phyloP scores from a whole-genome alignment of 306 rosid species.

The Cajanus cajan region DNA sequence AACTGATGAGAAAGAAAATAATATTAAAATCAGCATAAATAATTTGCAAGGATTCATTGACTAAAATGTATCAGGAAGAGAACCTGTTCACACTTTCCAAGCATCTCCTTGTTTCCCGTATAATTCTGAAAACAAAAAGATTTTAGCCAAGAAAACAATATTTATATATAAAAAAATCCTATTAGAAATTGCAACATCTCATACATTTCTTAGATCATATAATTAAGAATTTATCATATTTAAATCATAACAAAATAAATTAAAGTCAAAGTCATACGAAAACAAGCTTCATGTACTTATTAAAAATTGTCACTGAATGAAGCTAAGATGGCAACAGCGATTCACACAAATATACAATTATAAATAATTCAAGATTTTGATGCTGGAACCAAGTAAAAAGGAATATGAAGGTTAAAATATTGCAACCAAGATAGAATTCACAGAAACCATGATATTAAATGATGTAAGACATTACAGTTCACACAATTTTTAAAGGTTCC shows the following conservation, averaged over 20 bases:
- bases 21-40: slow-evolving; percentile 27
- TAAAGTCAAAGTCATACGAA: neutral
- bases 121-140: slow-evolving; percentile 60
- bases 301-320: neutral
- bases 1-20: slow-evolving; percentile 50
- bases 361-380: neutral
- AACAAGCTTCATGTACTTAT: neutral
- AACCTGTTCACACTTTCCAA: slow-evolving; percentile 98
- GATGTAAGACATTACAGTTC: slow-evolving; percentile 6
- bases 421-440: slow-evolving; percentile 21
- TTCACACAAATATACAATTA: neutral
- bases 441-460: slow-evolving; percentile 17
- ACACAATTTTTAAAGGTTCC: neutral
- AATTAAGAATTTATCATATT: neutral
- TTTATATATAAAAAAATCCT: neutral
- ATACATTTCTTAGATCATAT: neutral
- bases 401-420: neutral
- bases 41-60: slow-evolving; percentile 10
- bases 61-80: slow-evolving; percentile 27
- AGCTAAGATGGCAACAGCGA: slow-evolving; percentile 3
- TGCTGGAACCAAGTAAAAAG: neutral
- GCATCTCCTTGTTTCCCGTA: slow-evolving; percentile 82
- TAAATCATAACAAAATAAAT: slow-evolving; percentile 17
- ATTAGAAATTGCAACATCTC: slow-evolving; percentile 23
- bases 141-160: slow-evolving; percentile 9